Evolutionary conservation across 2,329 filamentous ascomycete genomes (phyloP), one percentile per base, ranked within the genome.

Genomic region (Erysiphe pulchra): DNA sequence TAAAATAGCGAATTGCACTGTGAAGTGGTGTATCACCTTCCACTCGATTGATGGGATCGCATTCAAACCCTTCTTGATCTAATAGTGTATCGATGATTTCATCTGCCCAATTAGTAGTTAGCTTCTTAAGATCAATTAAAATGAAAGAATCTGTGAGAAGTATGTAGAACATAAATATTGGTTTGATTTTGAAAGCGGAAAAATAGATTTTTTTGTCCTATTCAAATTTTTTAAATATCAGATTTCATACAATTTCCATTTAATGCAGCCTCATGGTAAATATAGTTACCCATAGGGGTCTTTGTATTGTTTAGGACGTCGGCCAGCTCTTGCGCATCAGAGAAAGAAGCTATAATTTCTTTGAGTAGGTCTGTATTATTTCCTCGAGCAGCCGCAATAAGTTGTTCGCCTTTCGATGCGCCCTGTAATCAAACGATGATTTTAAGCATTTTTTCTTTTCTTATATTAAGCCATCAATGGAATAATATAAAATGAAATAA

Each of bases 311-410:
- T 98, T 60, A 98, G 75, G 52, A 92, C 75, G 44, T 71, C 61
- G 32, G 85, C 76, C 49, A 83, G 74, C 55, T 80, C 69, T 48
- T 73, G 69, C 46, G 68, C 62, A 8, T 65, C 59, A 46, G 63
- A 60, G 51, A 60, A 59, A 14, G 77, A 74, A 48, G 65, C 63
- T 53, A 94, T 69, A 47, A 86, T 71, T 55, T 90, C 78, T 54
- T 72, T 64, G 47, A 95, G 74, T 49, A 95, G 75, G 46, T 87
- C 78, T 53, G 77, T 77, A 64, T 95, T 94, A 70, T 95, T 87
- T 57, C 85, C 75, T 50, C 87, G 83, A 65, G 82, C 92, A 55
- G 90, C 83, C 66, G 92, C 87, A 63, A 95, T 75, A 55, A 95
- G 73, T 57, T 82, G 73, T 66, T 95, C 87, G 61, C 77, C 71